Evolutionary conservation across 2,329 filamentous ascomycete species (phyloP), one percentile per base, ranked within the genome.

Genomic region (Microascus cirrosus): DNA sequence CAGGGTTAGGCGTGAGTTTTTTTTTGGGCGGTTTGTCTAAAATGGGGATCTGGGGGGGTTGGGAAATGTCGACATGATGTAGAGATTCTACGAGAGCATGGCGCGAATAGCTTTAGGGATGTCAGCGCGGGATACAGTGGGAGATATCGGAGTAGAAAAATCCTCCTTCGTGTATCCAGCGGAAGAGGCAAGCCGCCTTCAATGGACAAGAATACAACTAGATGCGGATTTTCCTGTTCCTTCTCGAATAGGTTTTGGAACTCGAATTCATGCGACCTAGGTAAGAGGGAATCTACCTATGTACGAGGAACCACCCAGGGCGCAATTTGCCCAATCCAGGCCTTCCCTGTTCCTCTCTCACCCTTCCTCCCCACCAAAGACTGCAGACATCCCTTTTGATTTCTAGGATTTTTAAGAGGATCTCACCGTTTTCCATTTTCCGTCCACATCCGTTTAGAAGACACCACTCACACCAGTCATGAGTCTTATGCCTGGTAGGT

Each of bases 401-500:
- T 25, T 48, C 11, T 11, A 18, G 24, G 10, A 24, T n/a, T 18
- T 35, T 28, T 20, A 35, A 18, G n/a, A 32, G 5, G 25, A 55
- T 34, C 35, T 36, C 39, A 45, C 15, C 28, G 28, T 32, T 32
- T 32, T 18, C 45, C 54, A 25, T 48, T 55, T 42, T 55, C 39
- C 2, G 20, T 8, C 4, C 28, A 32, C 28, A 8, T 32, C 28
- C 28, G 28, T 32, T 8, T 32, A 4, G 28, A 32, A 8, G 4
- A 32, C 45, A 24, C 22, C 45, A 22, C 6, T 24, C 22, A 24
- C 20, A 8, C 12, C 42, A 10, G 20, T 11, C 11, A 50, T 32
- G 28, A 32, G 11, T n/a, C 34, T 82, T 95, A 97, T 81, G 90
- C 94, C 78, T 91, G 89, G 83, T 99, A 99, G 66, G 92, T 97